A percentile compares a stretch with the other conserved stretches of the same genome.
These are phyloP conservation scores for Fusarium falciforme DNA, from an alignment of 2,329 filamentous ascomycete genomes.

Conservation along the genomic window DNA sequence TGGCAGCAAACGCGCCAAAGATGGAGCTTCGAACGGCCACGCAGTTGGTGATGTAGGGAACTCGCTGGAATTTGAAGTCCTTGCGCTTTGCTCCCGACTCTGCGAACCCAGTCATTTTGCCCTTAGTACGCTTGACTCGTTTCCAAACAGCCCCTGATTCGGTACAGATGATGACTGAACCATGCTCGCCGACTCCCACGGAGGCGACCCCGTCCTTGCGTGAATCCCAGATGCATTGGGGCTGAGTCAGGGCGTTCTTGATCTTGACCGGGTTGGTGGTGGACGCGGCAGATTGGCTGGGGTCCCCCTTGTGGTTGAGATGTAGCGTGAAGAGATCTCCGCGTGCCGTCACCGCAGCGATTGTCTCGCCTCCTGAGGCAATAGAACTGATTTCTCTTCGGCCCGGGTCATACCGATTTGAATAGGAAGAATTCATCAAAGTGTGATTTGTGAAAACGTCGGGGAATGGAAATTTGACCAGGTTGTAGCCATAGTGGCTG, in stretches of 20 bases:
- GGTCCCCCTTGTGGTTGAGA: constrained; percentile 75
- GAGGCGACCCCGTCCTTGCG: constrained; percentile 89
- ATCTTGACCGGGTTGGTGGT: constrained; percentile 96
- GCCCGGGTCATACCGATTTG: constrained; percentile 66
- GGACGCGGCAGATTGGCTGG: constrained; percentile 71
- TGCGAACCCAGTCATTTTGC: constrained; percentile 71
- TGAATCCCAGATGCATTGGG: constrained; percentile 88
- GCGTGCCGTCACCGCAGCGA: constrained; percentile 84
- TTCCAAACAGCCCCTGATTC: constrained; percentile 94
- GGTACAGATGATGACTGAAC: constrained; percentile 93
- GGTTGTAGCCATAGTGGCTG: constrained; percentile 95
- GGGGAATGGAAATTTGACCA: constrained; percentile 80
- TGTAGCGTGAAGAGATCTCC: constrained; percentile 91
- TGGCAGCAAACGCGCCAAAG: constrained; percentile 89
- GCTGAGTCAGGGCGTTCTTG: constrained; percentile 80
- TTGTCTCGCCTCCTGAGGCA: constrained; percentile 87
- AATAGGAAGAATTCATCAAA: constrained; percentile 69
- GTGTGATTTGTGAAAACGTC: constrained; percentile 79
- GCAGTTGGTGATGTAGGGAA: constrained; percentile 88
- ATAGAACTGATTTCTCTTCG: constrained; percentile 79
- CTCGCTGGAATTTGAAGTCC: constrained; percentile 94
- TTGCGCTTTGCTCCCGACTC: constrained; percentile 74
- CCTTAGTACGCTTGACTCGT: constrained; percentile 83
- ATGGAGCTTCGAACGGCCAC: constrained; percentile 86
- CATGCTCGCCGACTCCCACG: constrained; percentile 89